Conservation (phyloP, 1,139 yeast genomes). For the Candida sojae region DNA sequence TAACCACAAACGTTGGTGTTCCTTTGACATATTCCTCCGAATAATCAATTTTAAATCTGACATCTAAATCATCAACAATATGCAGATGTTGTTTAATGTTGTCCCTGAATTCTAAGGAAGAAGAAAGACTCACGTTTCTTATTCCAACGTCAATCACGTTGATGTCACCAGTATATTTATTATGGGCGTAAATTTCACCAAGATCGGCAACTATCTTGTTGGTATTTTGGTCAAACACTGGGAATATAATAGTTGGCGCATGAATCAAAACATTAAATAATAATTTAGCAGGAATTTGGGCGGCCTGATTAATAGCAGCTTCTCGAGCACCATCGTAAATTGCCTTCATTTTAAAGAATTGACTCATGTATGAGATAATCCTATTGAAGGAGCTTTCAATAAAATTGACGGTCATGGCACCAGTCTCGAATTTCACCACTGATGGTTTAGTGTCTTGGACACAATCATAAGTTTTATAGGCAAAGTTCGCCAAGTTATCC, state of each 20-base stretch:
- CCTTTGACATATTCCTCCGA: slow-evolving; percentile 39
- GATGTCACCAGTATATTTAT: slow-evolving; percentile 44
- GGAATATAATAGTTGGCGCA: slow-evolving; percentile 85
- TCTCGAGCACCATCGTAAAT: slow-evolving; percentile 86
- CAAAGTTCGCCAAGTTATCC: slow-evolving; percentile 76
- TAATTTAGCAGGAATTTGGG: slow-evolving; percentile 62
- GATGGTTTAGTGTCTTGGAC: slow-evolving; percentile 52
- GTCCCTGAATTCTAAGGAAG: slow-evolving; percentile 40
- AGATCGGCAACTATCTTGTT: slow-evolving; percentile 72
- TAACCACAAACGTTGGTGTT: slow-evolving; percentile 54
- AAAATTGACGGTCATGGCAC: slow-evolving; percentile 73
- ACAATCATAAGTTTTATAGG: slow-evolving; percentile 78
- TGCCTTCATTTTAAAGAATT: slow-evolving; percentile 83
- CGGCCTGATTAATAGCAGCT: slow-evolving; percentile 72
- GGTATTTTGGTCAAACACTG: slow-evolving; percentile 52
- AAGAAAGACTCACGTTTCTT: slow-evolving; percentile 64
- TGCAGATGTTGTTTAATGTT: slow-evolving; percentile 54
- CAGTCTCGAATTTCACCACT: slow-evolving; percentile 65
- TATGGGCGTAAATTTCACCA: slow-evolving; percentile 80
- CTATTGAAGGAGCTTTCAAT: slow-evolving; percentile 78
- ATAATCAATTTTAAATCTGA: slow-evolving; percentile 62
- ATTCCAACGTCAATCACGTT: slow-evolving; percentile 57
- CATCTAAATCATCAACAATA: slow-evolving; percentile 70
- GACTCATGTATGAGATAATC: slow-evolving; percentile 65
- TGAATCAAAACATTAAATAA: slow-evolving; percentile 70